Evolutionary conservation across 345 rosid genomes (phyloP).

Genomic region (Arabidopsis arenosa): DNA sequence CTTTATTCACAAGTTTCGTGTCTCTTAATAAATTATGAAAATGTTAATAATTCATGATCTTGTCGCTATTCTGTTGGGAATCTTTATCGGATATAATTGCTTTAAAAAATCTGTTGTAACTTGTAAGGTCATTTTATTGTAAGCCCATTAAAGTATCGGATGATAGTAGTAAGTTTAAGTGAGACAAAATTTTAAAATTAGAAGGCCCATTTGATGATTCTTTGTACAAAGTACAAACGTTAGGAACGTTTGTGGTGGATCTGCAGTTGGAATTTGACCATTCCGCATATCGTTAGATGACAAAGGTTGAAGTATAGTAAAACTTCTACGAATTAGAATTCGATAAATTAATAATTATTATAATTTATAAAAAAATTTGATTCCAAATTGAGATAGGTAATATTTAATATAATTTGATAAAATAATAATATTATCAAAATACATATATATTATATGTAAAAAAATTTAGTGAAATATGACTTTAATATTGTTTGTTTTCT

Average conservation of each 20-base stretch:
- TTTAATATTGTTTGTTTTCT: no score
- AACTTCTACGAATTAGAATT: no score
- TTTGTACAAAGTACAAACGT: neutral
- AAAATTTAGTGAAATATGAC: no score
- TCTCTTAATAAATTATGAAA: neutral
- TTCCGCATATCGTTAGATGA: neutral
- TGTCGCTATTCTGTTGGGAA: slow-evolving; percentile 38
- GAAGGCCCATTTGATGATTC: slow-evolving; percentile 11
- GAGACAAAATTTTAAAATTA: neutral
- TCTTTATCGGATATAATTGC: slow-evolving; percentile 33
- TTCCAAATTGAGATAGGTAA: no score
- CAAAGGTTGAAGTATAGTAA: neutral
- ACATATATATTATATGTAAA: no score
- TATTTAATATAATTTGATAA: no score
- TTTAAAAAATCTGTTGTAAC: neutral
- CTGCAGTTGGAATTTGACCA: neutral
- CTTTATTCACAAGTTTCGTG: neutral
- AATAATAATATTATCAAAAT: no score
- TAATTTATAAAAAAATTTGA: no score
- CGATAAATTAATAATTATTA: no score
- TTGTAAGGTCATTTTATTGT: neutral
- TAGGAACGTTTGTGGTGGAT: neutral
- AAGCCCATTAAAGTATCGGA: slow-evolving; percentile 9
- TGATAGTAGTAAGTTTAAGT: neutral
- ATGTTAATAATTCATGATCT: neutral